Base-by-base conservation (phyloP, 306 rosid species). In the Trichosanthes truncata region DNA sequence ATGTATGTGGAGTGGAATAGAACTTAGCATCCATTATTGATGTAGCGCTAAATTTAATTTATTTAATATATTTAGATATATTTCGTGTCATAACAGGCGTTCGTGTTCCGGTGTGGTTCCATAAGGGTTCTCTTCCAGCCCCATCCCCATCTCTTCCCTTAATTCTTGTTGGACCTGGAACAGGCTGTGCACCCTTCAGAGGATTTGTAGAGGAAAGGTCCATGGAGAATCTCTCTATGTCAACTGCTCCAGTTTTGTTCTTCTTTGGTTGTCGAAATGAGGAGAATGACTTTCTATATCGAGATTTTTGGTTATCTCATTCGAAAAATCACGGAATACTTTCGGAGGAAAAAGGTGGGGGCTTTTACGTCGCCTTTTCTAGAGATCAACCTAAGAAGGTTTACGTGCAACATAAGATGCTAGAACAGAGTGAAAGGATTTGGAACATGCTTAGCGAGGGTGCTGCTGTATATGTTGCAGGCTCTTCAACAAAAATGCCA, bases 401-500 rank as follows among this genome's bases (percentile, higher is more conserved):
- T 41, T 94, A 94, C 77, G 98, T 91, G 81, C 98, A 95, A 85
- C 93, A 95, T 76, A 95, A 91, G 88, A 90, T 95, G 87, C 82
- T 26, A 55, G 97, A 92, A 84, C 89, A 95, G 5, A 82, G 97
- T 71, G 78, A 65, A 61, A 87, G 79, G 81, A 81, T 92, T 23
- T 95, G 95, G 98, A 86, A 80, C 78, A 84, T 95, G 23, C 79
- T 95, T 83, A 85, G 79, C 9, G 81, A 90, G 38, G 98, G 98
- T 10, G 95, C 93, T 52, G 87, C 95, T 67, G 84, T 94, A 38
- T 94, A 94, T 77, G 79, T 94, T 78, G 98, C 98, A 20, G 98
- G 97, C 23, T 94, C 96, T 57, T 94, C 98, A 1, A 94, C 94
- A 9, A 92, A 92, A 85, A 94, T 94, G 98, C 98, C 97, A 1